Percentiles rank a stretch among this genome's conserved stretches.
These are phyloP conservation scores for Dillenia turbinata DNA, from an alignment of 164 flowering plant genomes.

Conservation along the genomic window DNA sequence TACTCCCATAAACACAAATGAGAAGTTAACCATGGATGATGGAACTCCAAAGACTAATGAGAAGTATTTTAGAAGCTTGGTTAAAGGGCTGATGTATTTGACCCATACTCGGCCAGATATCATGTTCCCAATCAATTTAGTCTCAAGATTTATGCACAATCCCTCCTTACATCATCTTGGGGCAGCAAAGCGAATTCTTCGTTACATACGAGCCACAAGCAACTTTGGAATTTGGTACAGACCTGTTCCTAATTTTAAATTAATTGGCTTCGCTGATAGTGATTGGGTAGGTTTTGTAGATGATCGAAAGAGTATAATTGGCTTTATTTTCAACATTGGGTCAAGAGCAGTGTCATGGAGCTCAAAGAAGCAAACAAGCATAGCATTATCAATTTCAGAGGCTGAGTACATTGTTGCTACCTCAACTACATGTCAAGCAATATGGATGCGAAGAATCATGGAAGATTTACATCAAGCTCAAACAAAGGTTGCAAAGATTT, in stretches of 20 bases:
- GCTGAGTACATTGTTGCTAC: too few relatives aligned
- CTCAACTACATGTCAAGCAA: too few relatives aligned
- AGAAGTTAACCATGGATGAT: too few relatives aligned
- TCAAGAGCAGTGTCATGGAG: too few relatives aligned
- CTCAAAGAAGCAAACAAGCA: too few relatives aligned
- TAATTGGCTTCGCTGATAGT: neutral
- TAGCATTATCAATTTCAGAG: too few relatives aligned
- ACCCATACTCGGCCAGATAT: slow-evolving; percentile 11
- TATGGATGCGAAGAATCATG: too few relatives aligned
- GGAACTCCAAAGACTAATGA: neutral
- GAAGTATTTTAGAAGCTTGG: slow-evolving; percentile 11
- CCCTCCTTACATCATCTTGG: slow-evolving; percentile 11
- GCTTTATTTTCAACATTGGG: too few relatives aligned
- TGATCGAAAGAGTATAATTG: neutral
- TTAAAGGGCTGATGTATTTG: slow-evolving; percentile 11
- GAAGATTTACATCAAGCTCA: too few relatives aligned
- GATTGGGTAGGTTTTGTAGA: neutral
- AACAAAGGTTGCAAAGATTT: too few relatives aligned
- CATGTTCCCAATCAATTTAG: slow-evolving; percentile 4
- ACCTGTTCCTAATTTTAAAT: neutral
- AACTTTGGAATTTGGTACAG: neutral
- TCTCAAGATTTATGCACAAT: slow-evolving; percentile 10
- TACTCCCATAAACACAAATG: too few relatives aligned
- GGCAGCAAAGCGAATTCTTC: neutral
- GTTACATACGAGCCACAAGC: too few relatives aligned